phyloP scores from a whole-genome alignment of 163 green algal species.

The Scenedesmus sp. region DNA sequence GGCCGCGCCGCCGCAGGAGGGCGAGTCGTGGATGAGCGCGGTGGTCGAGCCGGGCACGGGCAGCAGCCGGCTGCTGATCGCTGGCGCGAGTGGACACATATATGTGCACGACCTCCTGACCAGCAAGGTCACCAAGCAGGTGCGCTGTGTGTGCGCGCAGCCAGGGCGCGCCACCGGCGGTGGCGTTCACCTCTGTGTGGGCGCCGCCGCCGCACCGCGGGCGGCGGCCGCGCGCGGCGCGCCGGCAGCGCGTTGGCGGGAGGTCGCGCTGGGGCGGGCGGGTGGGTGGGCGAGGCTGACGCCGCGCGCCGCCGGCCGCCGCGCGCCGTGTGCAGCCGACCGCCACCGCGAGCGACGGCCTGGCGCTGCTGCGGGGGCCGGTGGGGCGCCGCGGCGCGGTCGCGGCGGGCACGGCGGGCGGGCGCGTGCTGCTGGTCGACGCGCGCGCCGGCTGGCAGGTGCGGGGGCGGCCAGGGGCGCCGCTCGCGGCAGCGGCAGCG shows the following conservation, averaged over 20 bases:
- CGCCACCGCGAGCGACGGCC: slow-evolving; percentile 25
- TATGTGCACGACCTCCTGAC: slow-evolving; percentile 35
- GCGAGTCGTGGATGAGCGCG: slow-evolving; percentile 16
- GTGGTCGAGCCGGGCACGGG: slow-evolving; percentile 37
- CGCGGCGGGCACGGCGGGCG: slow-evolving; percentile 54
- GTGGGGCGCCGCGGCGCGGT: slow-evolving; percentile 51
- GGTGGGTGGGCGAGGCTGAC: too few species aligned
- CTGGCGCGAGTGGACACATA: slow-evolving; percentile 20
- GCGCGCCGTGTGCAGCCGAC: not conserved
- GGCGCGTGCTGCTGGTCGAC: slow-evolving; percentile 64
- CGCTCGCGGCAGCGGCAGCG: not conserved
- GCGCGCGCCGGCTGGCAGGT: slow-evolving; percentile 44
- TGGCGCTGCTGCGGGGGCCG: slow-evolving; percentile 52
- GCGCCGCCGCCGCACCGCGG: too few species aligned
- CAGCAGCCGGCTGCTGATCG: slow-evolving; percentile 37
- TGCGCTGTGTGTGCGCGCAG: not conserved
- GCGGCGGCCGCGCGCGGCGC: too few species aligned
- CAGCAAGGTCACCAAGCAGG: slow-evolving; percentile 23
- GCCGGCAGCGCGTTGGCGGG: too few species aligned
- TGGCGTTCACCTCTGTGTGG: too few species aligned
- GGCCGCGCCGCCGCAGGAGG: not conserved
- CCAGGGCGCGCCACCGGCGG: too few species aligned
- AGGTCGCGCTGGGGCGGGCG: too few species aligned
- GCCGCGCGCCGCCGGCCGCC: too few species aligned
- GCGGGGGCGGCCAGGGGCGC: not conserved